Conservation (phyloP, 441 rosid genomes). For the Gossypium gossypioides region DNA sequence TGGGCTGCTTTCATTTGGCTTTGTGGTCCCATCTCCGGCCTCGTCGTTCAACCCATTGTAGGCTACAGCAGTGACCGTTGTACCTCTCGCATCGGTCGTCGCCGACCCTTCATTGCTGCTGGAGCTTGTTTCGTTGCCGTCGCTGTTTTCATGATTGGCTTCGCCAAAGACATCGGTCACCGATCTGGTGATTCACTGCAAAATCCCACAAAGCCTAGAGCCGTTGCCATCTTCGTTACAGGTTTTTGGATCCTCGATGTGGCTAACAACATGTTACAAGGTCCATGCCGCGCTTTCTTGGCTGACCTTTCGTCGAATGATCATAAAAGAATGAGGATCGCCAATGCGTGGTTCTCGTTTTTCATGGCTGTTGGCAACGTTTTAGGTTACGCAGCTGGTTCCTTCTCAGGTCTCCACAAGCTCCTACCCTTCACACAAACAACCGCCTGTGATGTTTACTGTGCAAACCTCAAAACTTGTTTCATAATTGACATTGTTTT, state of each 20-base stretch:
- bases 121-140: constrained; percentile 47
- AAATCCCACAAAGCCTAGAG: constrained; percentile 38
- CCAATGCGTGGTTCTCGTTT: constrained; percentile 60
- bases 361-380: constrained; percentile 89
- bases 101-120: constrained; percentile 62
- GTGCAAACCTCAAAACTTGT: constrained; percentile 78
- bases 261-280: constrained; percentile 72
- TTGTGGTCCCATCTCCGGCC: constrained; percentile 88
- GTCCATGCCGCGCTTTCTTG: constrained; percentile 62
- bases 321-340: constrained; percentile 45
- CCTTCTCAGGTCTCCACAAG: constrained; percentile 34
- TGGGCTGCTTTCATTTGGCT: constrained; percentile 90
- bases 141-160: constrained; percentile 63
- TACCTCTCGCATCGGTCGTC: constrained; percentile 68
- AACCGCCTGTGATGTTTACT: constrained; percentile 55
- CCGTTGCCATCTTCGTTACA: constrained; percentile 54
- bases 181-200: constrained; percentile 5
- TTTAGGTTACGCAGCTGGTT: constrained; percentile 70
- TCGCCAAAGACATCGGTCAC: constrained; percentile 37
- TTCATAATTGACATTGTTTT: constrained; percentile 52
- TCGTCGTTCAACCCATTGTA: constrained; percentile 75
- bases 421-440: constrained; percentile 59
- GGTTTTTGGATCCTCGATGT: constrained; percentile 93
- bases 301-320: constrained; percentile 28
- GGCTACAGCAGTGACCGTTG: constrained; percentile 74